These are phyloP conservation scores for Ustilago crameri DNA, from an alignment of 1,284 basidiomycete genomes.

Conservation along the genomic window DNA sequence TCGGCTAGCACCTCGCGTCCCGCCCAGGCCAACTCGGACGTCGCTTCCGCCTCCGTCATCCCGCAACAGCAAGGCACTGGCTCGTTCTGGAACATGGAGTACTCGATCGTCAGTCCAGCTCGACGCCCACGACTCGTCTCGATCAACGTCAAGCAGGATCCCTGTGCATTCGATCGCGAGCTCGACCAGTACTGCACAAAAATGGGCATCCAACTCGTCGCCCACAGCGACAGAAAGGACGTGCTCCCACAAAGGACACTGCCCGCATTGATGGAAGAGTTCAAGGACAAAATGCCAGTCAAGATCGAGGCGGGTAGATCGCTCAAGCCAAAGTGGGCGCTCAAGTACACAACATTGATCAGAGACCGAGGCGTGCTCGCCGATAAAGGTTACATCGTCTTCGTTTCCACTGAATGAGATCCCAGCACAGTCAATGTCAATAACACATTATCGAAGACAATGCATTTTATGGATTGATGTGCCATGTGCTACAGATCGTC, in stretches of 20 bases:
- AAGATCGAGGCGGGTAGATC: conserved; percentile 7
- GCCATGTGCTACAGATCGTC: conserved; percentile 14
- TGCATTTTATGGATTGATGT: background rate
- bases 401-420: conserved; percentile 14
- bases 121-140: conserved; percentile 47
- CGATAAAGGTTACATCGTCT: conserved; percentile 54
- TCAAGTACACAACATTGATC: conserved; percentile 61
- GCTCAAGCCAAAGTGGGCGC: conserved; percentile 48
- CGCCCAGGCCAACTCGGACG: conserved; percentile 12
- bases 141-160: conserved; percentile 56
- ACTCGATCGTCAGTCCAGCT: conserved; percentile 27
- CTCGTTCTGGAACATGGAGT: conserved; percentile 38
- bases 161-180: conserved; percentile 44
- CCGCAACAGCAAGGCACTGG: background rate
- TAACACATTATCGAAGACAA: background rate
- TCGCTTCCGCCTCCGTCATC: conserved; percentile 7
- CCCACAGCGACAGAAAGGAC: conserved; percentile 51
- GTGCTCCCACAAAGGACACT: conserved; percentile 50
- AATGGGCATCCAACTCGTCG: conserved; percentile 49
- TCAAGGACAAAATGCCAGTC: conserved; percentile 41
- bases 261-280: conserved; percentile 53
- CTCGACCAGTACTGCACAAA: conserved; percentile 51
- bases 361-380: conserved; percentile 58
- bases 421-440: background rate
- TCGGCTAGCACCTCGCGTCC: conserved; percentile 16